Base-by-base conservation (phyloP, 306 rosid genomes). In the Casuarina equisetifolia region DNA sequence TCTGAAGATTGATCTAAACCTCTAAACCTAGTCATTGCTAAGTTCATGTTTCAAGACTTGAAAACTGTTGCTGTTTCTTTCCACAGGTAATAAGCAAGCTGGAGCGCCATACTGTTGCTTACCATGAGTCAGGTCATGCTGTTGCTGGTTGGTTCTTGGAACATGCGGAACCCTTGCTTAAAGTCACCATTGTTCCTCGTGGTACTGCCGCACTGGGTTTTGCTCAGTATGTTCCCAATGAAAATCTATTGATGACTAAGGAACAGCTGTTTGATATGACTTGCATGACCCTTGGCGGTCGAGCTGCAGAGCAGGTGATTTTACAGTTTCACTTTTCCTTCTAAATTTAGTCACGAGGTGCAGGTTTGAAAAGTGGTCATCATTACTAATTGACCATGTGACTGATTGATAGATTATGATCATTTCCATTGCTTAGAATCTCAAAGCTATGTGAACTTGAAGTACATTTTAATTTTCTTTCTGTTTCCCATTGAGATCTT, bases 141-240 rank as follows among this genome's bases (percentile, higher is more conserved):
- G 91, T 87, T 81, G 61, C 88, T 32, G 93, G 93, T 11, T 89
- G 93, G 91, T 89, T 89, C 83, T 80, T 89, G 78, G 91, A 89
- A 78, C 83, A 89, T 19, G 88, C 91, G 1, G 91, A 89, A 74
- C 93, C 93, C 32, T 78, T 89, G 69, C 46, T 89, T 71, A 89
- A 89, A 80, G 91, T 89, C 72, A 85, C 91, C 8, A 89, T 89
- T 25, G 86, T 89, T 75, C 91, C 93, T 50, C 85, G 91, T 1
- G 88, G 93, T 55, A 85, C 93, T 0, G 93, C 93, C 4, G 91
- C 93, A 32, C 86, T 87, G 13, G 91, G 93, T 46, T 89, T 89
- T 59, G 89, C 91, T 3, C 93, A 89, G 62, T 89, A 89, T 77
- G 89, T 89, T 54, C 93, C 93, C 11, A 87, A 83, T 43, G 93